Conservation (phyloP, 176 grass and related monocot species). For the Carex parvula region DNA sequence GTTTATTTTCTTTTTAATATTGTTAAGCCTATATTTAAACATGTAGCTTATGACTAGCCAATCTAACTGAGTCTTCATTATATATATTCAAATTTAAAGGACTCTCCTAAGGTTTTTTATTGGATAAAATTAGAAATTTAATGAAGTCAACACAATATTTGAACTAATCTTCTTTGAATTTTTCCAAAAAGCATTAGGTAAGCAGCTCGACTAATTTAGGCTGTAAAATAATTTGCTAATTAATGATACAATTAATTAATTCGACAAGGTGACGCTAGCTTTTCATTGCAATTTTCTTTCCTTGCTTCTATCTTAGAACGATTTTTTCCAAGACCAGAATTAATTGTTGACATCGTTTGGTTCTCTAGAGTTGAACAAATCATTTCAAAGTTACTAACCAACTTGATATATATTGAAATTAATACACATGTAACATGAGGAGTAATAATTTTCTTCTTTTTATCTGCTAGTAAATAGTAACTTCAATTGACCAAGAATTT, state of each 20-base stretch:
- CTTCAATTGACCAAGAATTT: background rate
- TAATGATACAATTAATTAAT: background rate
- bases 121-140: conserved; percentile 4
- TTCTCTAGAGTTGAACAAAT: background rate
- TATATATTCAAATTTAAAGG: background rate
- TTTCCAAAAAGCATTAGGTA: background rate
- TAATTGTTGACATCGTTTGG: background rate
- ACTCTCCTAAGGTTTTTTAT: background rate
- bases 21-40: conserved; percentile 7
- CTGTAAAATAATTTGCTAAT: background rate
- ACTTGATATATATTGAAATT: background rate
- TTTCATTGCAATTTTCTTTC: background rate
- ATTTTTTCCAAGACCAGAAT: background rate
- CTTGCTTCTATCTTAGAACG: background rate
- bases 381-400: background rate
- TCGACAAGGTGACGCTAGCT: background rate
- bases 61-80: background rate
- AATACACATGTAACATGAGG: background rate
- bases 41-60: background rate
- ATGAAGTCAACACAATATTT: background rate
- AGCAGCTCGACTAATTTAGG: background rate
- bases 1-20: conserved; percentile 10
- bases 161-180: background rate
- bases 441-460: background rate
- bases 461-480: background rate